Conservation (phyloP, 176 grass and related monocot species). For the Triticum dicoccoides region DNA sequence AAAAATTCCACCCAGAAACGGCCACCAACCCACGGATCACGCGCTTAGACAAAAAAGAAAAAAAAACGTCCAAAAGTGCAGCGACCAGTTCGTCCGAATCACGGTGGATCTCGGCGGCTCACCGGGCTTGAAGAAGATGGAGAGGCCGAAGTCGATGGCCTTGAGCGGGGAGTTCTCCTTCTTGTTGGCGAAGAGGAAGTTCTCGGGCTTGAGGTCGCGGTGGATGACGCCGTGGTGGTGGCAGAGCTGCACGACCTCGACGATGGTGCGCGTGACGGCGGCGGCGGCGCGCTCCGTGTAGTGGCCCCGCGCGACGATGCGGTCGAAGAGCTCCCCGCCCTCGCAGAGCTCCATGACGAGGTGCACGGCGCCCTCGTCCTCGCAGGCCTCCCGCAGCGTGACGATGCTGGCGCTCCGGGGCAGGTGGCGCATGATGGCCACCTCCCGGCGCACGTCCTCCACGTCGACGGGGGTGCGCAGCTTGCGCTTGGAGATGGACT, state of each 20-base stretch:
- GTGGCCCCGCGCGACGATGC: constrained; percentile 90
- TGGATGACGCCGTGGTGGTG: constrained; percentile 97
- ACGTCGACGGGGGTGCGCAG: constrained; percentile 95
- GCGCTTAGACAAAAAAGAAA: neutral
- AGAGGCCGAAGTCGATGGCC: constrained; percentile 96
- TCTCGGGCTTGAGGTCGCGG: constrained; percentile 98
- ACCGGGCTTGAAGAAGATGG: constrained; percentile 99
- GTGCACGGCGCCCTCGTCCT: constrained; percentile 96
- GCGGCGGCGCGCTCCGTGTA: constrained; percentile 96
- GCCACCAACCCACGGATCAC: constrained; percentile 35
- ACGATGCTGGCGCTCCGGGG: constrained; percentile 85
- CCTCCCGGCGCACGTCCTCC: constrained; percentile 98
- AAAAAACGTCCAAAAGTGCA: constrained; percentile 16
- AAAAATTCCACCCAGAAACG: constrained; percentile 14
- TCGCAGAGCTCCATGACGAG: constrained; percentile 99
- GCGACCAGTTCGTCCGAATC: constrained; percentile 21
- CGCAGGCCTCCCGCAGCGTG: constrained; percentile 83
- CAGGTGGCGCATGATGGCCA: constrained; percentile 98
- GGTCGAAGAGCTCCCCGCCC: constrained; percentile 93
- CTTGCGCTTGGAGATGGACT: constrained; percentile 99
- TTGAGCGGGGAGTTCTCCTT: constrained; percentile 99
- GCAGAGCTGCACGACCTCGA: constrained; percentile 99
- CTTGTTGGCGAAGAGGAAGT: constrained; percentile 97
- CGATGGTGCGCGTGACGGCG: constrained; percentile 78
- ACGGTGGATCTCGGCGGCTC: constrained; percentile 15